phyloP scores from a whole-genome alignment of 2,329 filamentous ascomycete genomes.

The Fusarium sp. region DNA sequence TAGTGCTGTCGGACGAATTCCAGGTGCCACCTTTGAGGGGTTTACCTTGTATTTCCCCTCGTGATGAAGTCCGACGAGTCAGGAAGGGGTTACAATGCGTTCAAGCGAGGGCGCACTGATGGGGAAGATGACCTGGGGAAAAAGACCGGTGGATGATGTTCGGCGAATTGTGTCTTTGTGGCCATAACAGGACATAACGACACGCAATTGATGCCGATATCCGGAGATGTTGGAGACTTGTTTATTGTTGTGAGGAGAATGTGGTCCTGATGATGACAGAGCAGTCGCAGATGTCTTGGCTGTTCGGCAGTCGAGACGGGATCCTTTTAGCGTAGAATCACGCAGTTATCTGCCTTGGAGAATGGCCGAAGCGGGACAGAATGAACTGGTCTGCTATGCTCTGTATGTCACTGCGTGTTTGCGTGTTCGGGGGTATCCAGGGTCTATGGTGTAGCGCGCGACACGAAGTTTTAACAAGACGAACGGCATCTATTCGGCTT shows the following conservation, averaged over 20 bases:
- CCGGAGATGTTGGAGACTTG: not conserved
- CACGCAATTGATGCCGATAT: not conserved
- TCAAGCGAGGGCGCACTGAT: not conserved
- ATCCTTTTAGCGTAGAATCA: not conserved
- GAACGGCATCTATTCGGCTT: no score
- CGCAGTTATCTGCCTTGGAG: not conserved
- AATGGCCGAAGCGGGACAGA: no score
- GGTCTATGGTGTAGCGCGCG: no score
- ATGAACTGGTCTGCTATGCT: no score
- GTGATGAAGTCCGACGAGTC: not conserved
- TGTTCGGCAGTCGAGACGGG: not conserved
- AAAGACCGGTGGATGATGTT: no score
- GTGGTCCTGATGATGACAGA: not conserved
- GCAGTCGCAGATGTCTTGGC: not conserved
- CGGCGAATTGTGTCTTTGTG: not conserved
- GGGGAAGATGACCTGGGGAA: not conserved
- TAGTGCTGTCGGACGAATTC: conserved; percentile 9
- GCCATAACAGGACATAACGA: not conserved
- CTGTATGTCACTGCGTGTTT: not conserved
- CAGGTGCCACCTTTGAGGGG: not conserved
- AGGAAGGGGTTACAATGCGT: not conserved
- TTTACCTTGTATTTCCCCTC: not conserved
- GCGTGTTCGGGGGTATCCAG: no score
- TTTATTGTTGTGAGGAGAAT: not conserved
- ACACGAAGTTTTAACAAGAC: not conserved